Base-by-base conservation (phyloP, 805 yeast genomes). In the Saturnispora silvae region DNA sequence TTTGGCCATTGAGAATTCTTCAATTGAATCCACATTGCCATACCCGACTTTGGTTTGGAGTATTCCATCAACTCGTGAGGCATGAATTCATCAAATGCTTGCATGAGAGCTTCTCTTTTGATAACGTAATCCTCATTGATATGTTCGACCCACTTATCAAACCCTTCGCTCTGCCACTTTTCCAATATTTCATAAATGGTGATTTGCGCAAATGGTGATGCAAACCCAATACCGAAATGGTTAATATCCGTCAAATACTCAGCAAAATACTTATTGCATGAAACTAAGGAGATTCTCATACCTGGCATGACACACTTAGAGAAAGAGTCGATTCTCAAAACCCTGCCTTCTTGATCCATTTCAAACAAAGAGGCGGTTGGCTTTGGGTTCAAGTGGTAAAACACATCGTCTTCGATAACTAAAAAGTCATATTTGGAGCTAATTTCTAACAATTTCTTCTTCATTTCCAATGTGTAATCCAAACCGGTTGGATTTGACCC, bases 401-500 rank as follows among this genome's bases (percentile, higher is more conserved):
- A 84, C 5, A 94, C 94, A 60, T 84, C 94, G 54, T 83, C 95
- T 59, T 84, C 95, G 40, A 82, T 57, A 40, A 83, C 76, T 23
- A 84, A 52, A 38, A 83, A 53, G 56, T 82, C 80, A 55, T 77
- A 81, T 53, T 76, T 73, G 49, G 68, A 70, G 38, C 82, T 76
- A 35, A 83, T 52, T 25, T 65, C 62, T 51, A 80, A 78, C 40
- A 83, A 64, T 31, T 65, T 64, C 40, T 59, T 52, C 54, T 86
- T 72, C 49, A 85, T 65, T 44, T 70, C 72, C 4, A 53, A 49
- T 25, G 77, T 61, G 54, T 79, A 71, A 4, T 80, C 71, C 14
- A 78, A 67, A 7, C 94, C 94, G n/a, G 86, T 76, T 35, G 95
- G 95, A 60, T 83, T 83, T 56, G 83, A 94, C 33, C 94, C 94